Evolutionary conservation across 163 green algal genomes (phyloP).

Genomic region (Scenedesmus sp.): DNA sequence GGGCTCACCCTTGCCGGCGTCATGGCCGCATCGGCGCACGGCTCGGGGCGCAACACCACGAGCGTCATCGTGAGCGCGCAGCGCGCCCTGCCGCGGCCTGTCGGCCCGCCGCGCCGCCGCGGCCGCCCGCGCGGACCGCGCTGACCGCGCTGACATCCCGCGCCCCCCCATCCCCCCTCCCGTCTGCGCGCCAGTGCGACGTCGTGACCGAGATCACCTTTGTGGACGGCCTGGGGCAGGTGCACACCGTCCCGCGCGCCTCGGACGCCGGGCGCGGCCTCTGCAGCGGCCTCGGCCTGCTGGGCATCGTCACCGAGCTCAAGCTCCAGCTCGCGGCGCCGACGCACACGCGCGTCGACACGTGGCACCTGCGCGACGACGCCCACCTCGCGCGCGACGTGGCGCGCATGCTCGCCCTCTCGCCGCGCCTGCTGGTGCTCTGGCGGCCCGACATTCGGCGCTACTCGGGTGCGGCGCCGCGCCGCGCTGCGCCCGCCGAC

Average conservation of each 20-base stretch:
- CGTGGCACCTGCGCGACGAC: neutral
- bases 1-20: conserved; percentile 27
- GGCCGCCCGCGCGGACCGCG: neutral
- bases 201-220: neutral
- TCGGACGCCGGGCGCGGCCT: neutral
- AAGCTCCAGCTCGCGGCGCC: conserved; percentile 2
- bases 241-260: neutral
- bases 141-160: neutral
- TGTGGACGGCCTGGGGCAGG: neutral
- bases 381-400: conserved; percentile 5
- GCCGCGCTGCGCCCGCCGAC: no score
- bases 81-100: neutral
- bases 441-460: conserved; percentile 26
- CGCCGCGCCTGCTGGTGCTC: neutral
- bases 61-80: neutral
- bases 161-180: neutral
- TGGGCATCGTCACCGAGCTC: conserved; percentile 33
- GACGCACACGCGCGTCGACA: conserved; percentile 17
- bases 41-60: neutral
- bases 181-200: conserved; percentile 26
- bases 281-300: conserved; percentile 7
- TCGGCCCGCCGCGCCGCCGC: neutral
- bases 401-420: conserved; percentile 2
- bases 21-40: conserved; percentile 10
- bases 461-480: no score